Conservation (phyloP, 345 rosid species). For the Linum trigynum region DNA sequence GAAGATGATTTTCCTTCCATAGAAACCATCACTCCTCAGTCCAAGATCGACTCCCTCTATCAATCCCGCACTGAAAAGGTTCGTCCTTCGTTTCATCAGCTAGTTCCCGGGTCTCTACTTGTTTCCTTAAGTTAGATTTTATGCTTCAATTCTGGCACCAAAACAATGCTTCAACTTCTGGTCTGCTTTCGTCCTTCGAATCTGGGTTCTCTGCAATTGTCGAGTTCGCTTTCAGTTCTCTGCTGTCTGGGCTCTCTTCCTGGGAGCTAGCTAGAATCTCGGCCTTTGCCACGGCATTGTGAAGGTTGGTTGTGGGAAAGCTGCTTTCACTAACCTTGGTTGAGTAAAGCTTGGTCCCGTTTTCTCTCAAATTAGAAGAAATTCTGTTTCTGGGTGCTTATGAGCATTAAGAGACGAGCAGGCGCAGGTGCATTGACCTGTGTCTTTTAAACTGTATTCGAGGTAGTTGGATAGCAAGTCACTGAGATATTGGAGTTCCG, state of each 20-base stretch:
- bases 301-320: not conserved
- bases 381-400: not conserved
- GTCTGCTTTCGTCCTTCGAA: not conserved
- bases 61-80: conserved; percentile 95
- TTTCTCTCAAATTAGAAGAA: not conserved
- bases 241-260: conserved; percentile 9
- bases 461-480: no score
- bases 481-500: no score
- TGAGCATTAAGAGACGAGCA: no score
- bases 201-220: no score
- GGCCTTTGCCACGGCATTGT: not conserved
- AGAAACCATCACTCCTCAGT: conserved; percentile 79
- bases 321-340: not conserved
- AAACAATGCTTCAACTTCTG: no score
- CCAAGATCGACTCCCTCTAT: conserved; percentile 71
- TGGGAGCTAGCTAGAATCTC: not conserved
- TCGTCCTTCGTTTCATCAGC: not conserved
- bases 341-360: no score
- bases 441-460: not conserved
- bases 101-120: not conserved
- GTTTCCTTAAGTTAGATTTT: not conserved
- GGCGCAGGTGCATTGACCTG: not conserved
- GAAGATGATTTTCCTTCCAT: conserved; percentile 86
- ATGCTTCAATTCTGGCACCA: no score
- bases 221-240: not conserved